Conservation (phyloP, 331 rosid genomes). For the Acacia concinna region DNA sequence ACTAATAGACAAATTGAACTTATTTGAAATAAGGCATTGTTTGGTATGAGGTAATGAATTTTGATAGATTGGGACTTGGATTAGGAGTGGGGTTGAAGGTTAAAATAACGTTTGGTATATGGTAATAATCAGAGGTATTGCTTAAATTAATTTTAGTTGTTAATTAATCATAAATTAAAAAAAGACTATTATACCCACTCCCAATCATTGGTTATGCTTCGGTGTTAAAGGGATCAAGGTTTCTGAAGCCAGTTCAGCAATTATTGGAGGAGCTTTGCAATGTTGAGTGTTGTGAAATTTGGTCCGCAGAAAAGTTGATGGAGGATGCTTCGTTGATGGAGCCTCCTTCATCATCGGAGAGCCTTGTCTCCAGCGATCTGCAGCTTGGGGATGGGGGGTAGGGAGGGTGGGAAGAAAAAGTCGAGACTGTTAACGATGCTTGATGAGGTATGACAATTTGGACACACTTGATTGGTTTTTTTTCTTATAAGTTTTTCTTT, state of each 20-base stretch:
- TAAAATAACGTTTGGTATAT: too few relatives aligned
- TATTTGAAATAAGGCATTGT: too few relatives aligned
- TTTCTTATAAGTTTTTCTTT: neutral
- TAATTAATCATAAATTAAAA: too few relatives aligned
- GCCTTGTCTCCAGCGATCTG: neutral
- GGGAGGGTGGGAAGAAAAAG: slow-evolving; percentile 46
- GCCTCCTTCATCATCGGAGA: slow-evolving; percentile 32
- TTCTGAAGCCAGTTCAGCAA: slow-evolving; percentile 72
- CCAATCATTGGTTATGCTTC: slow-evolving; percentile 71
- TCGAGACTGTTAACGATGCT: slow-evolving; percentile 72
- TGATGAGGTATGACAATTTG: slow-evolving; percentile 55
- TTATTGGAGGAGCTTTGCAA: slow-evolving; percentile 65
- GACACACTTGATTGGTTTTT: neutral
- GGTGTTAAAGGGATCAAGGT: slow-evolving; percentile 75
- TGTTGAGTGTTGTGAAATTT: slow-evolving; percentile 38
- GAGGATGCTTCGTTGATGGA: slow-evolving; percentile 48
- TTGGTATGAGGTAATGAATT: too few relatives aligned
- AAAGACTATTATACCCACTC: too few relatives aligned
- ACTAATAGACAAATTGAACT: too few relatives aligned
- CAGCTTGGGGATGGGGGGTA: slow-evolving; percentile 29
- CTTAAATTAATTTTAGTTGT: too few relatives aligned
- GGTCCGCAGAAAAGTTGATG: slow-evolving; percentile 22
- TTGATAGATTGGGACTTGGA: too few relatives aligned
- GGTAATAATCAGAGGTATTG: too few relatives aligned
- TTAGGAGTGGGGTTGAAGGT: too few relatives aligned